Conservation (phyloP, 2,329 filamentous ascomycete genomes). For the Domatiomyces catenatus region DNA sequence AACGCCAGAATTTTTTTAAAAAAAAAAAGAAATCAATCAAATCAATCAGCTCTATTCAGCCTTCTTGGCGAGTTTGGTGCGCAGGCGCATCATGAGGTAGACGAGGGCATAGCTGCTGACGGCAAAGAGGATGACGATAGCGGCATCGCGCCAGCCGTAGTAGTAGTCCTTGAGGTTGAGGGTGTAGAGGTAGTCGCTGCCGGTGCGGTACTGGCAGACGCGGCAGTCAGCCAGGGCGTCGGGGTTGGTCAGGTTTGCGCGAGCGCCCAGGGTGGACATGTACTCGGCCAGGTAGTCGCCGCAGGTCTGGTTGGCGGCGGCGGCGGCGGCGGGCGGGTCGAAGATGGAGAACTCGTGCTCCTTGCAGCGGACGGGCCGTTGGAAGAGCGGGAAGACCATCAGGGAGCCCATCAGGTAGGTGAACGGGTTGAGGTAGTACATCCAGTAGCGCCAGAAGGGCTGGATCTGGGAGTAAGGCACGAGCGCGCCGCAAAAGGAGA, state of each 20-base stretch:
- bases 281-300: constrained; percentile 42
- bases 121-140: constrained; percentile 42
- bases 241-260: constrained; percentile 44
- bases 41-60: constrained; percentile 16
- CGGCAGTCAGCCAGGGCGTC: constrained; percentile 39
- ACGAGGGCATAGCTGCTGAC: constrained; percentile 39
- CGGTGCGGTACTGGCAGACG: constrained; percentile 45
- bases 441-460: constrained; percentile 55
- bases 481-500: constrained; percentile 59
- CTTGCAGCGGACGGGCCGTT: constrained; percentile 31
- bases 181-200: constrained; percentile 44
- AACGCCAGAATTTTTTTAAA: too few species aligned
- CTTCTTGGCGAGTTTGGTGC: constrained; percentile 25
- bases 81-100: constrained; percentile 26
- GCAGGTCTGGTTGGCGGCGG: constrained; percentile 40
- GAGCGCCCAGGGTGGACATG: constrained; percentile 25
- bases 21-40: background rate
- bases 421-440: constrained; percentile 46
- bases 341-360: constrained; percentile 35
- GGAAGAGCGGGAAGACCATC: constrained; percentile 38
- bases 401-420: constrained; percentile 45
- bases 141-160: constrained; percentile 53
- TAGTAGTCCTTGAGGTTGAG: constrained; percentile 46
- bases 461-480: constrained; percentile 49
- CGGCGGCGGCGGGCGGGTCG: constrained; percentile 30